A percentile compares a stretch with the other conserved stretches of the same genome.
Conservation (phyloP, 2,329 filamentous ascomycete genomes). For the Beauveria australis region DNA sequence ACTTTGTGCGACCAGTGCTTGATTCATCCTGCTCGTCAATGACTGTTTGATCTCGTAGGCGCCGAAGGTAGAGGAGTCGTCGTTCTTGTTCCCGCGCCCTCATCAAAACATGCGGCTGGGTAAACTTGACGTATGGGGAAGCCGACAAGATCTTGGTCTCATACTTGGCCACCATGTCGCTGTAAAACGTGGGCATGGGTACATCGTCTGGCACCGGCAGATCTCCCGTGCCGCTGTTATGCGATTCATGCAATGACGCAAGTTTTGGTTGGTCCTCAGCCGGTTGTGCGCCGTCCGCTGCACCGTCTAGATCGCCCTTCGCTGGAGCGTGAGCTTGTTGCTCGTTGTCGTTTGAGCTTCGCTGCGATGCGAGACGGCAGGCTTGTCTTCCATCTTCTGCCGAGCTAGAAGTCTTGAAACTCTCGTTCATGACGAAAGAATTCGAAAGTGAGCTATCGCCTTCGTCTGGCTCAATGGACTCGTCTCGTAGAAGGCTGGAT, state of each 20-base stretch:
- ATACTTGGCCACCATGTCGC: constrained; percentile 88
- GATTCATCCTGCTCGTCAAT: constrained; percentile 47
- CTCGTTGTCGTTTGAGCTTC: constrained; percentile 30
- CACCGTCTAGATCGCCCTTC: constrained; percentile 20
- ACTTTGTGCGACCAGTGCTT: constrained; percentile 62
- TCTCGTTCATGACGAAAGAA: constrained; percentile 34
- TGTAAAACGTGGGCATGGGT: constrained; percentile 85
- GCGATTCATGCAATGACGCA: constrained; percentile 34
- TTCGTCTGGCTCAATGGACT: constrained; percentile 70
- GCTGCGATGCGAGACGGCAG: constrained; percentile 20
- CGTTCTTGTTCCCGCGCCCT: constrained; percentile 86
- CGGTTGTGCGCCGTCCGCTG: constrained; percentile 20
- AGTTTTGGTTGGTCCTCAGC: constrained; percentile 21
- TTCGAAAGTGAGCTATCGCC: constrained; percentile 36
- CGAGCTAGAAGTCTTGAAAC: constrained; percentile 26
- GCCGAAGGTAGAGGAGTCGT: constrained; percentile 71
- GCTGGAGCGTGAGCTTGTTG: constrained; percentile 25
- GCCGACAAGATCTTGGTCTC: constrained; percentile 89
- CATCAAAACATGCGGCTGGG: constrained; percentile 86
- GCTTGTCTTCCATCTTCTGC: constrained; percentile 21
- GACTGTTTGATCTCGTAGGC: constrained; percentile 68
- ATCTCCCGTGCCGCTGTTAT: constrained; percentile 37
- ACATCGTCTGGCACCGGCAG: constrained; percentile 65
- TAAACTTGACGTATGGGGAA: constrained; percentile 93
- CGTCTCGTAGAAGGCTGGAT: constrained; percentile 87